phyloP scores from a whole-genome alignment of 2,329 filamentous ascomycete genomes.

The Nigrograna mackinnonii region DNA sequence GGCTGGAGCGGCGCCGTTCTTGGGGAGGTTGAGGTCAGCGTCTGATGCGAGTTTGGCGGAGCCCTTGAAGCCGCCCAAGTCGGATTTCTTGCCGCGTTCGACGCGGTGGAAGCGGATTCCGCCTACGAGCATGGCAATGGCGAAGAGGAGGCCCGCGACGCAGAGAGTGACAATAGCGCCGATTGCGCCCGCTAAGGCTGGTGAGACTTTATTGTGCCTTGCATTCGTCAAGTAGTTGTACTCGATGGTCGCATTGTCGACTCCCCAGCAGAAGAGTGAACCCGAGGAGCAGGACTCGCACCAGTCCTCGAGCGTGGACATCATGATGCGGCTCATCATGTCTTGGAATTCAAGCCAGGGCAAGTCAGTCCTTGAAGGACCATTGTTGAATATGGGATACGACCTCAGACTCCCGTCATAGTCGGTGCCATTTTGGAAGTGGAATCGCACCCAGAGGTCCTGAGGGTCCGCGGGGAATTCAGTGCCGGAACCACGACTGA shows the following conservation, averaged over 20 bases:
- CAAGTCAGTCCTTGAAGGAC: slow-evolving; percentile 51
- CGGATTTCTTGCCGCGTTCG: slow-evolving; percentile 28
- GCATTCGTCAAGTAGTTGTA: slow-evolving; percentile 4
- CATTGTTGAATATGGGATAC: slow-evolving; percentile 57
- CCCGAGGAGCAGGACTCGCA: slow-evolving; percentile 52
- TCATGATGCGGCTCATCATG: slow-evolving; percentile 47
- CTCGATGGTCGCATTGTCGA: slow-evolving; percentile 24
- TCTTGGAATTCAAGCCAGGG: slow-evolving; percentile 55
- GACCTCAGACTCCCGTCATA: slow-evolving; percentile 41
- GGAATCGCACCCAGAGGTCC: slow-evolving; percentile 60
- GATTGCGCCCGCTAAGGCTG: slow-evolving; percentile 58
- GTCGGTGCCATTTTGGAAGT: slow-evolving; percentile 60
- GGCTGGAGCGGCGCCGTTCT: slow-evolving; percentile 43
- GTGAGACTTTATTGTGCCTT: slow-evolving; percentile 32
- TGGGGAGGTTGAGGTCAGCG: slow-evolving; percentile 53
- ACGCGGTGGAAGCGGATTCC: slow-evolving; percentile 51
- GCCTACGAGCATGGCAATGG: slow-evolving; percentile 46
- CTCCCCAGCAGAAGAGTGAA: slow-evolving; percentile 56
- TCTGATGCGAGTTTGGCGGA: slow-evolving; percentile 58
- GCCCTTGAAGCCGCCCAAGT: slow-evolving; percentile 61
- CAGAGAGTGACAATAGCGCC: slow-evolving; percentile 58
- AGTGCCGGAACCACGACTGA: slow-evolving; percentile 42
- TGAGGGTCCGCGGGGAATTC: slow-evolving; percentile 41
- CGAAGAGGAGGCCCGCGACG: slow-evolving; percentile 47
- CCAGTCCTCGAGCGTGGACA: slow-evolving; percentile 55